Evolutionary conservation across 352 stramenopile species (phyloP), one percentile per base, ranked within the genome.

Genomic region (Elongisporangium undulatum): DNA sequence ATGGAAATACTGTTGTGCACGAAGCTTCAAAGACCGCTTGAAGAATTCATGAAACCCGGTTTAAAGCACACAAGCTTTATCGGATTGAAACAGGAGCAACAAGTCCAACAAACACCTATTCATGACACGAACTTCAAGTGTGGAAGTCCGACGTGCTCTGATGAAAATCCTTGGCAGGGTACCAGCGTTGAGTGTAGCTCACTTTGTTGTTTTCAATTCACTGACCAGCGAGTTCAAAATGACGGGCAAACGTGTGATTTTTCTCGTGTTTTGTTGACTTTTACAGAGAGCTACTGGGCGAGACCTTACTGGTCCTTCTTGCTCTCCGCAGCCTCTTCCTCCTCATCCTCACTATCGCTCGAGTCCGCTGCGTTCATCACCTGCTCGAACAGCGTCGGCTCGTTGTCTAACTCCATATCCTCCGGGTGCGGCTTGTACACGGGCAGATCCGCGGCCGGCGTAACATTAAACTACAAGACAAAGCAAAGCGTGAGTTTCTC

Each of bases 381-480:
- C 75, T 99, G 96, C 76, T 99, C 97, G 70, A 99, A 99, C 62
- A 99, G 77, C 39, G 97, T 99, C 19, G 97, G 97, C 72, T 99
- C 97, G 66, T 99, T 98, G 83, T 99, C 97, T 71, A 99, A 87
- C 68, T 98, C 95, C 63, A 98, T 79, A 83, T 99, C 97, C 59
- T 99, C 97, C 50, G 95, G 95, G 69, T 99, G 97, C 24, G 98
- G 78, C 72, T 97, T 84, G 77, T 97, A 99, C 65, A 98, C 91
- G 13, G 96, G 97, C 49, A 99, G 78, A 23, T 77, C 73, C 6
- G 90, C 77, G 58, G 97, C 93, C 58, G 97, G 79, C 52, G 98
- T 74, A 16, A 99, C 96, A 39, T 90, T 96, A 62, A 99, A 97
- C 66, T 97, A 58, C 13, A 75, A 0, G 24, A 73, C 52, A 53